These are phyloP conservation scores for Wallacemonas sp. DNA, from an alignment of 208 protist genomes.

Conservation along the genomic window DNA sequence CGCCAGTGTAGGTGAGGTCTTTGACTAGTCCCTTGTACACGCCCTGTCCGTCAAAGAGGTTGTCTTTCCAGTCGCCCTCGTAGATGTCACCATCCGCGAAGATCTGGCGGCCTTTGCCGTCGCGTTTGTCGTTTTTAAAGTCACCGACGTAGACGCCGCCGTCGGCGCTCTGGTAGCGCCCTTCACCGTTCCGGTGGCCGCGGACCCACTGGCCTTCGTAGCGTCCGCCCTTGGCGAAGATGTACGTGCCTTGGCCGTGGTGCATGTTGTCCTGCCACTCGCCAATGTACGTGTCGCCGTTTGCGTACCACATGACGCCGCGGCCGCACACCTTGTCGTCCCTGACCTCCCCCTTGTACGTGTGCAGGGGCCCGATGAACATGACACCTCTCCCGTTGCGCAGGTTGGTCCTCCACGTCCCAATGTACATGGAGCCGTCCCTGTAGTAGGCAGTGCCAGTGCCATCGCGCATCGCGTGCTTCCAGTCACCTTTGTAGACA, in stretches of 20 bases:
- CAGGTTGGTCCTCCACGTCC: constrained; percentile 31
- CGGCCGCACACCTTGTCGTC: constrained; percentile 83
- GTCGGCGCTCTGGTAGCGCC: constrained; percentile 55
- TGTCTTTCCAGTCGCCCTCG: constrained; percentile 69
- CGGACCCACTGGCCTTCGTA: constrained; percentile 80
- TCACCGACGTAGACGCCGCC: constrained; percentile 56
- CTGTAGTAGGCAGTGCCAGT: constrained; percentile 25
- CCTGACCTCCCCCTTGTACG: constrained; percentile 73
- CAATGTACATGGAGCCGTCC: constrained; percentile 29
- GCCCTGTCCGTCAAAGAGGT: constrained; percentile 61
- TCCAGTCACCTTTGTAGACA: constrained; percentile 77
- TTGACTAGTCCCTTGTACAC: constrained; percentile 13
- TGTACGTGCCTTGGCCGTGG: constrained; percentile 67
- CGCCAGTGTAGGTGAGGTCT: background rate
- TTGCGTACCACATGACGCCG: constrained; percentile 77
- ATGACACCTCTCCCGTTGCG: constrained; percentile 36
- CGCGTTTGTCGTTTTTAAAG: constrained; percentile 40
- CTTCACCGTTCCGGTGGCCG: constrained; percentile 69
- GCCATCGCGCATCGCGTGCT: constrained; percentile 34
- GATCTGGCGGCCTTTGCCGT: constrained; percentile 41
- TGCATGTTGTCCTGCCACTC: constrained; percentile 74
- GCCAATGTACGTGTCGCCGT: constrained; percentile 66
- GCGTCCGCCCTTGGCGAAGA: constrained; percentile 62
- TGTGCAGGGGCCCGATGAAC: constrained; percentile 19
- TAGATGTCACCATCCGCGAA: constrained; percentile 73